Base-by-base conservation (phyloP, 2,329 filamentous ascomycete species). In the Colletotrichum filicis region DNA sequence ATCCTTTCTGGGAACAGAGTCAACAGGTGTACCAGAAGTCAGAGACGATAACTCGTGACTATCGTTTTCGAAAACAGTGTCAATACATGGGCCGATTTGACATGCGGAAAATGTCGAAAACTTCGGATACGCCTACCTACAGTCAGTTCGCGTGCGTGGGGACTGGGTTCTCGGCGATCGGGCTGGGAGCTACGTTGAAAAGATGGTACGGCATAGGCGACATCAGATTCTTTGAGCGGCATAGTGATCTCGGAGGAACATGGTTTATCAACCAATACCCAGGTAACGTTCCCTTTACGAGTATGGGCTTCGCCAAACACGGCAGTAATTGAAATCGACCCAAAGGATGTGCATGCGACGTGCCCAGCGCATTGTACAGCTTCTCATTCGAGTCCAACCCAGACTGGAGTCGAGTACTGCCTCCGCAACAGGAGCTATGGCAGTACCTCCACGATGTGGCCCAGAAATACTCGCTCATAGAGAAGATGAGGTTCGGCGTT, bases 181-280 rank as follows among this genome's bases (percentile, higher is more conserved):
- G 88, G 3, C 87, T 92, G 77, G 91, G 87, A 8, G 90, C 88
- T 55, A 87, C 87, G 28, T 79, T 93, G 64, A 88, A 90, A 76
- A 82, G 88, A 22, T 86, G 86, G 79, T 85, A 92, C 55, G 86
- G 85, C 35, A 90, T 90, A 66, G 86, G 87, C 74, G 89, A 92
- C 73, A 86, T 92, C 76, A 83, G 84, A 32, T 85, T 93, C 77
- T 92, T 92, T 72, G 91, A 93, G 28, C 84, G 88, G 14, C 83
- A 90, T 73, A 81, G 83, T 4, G 86, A 86, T 3, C 83, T 92
- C 56, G 91, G 91, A 37, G 91, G 91, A 8, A 92, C 91, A 1
- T 93, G 91, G 91, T 87, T 86, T 80, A 86, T 87, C 57, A 93
- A 92, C 78, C 83, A 85, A 37, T 93, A 93, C 79, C 91, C 89